Evolutionary conservation across 768 basidiomycete genomes (phyloP), one percentile per base, ranked within the genome.

Genomic region (Tricholoma terreum): DNA sequence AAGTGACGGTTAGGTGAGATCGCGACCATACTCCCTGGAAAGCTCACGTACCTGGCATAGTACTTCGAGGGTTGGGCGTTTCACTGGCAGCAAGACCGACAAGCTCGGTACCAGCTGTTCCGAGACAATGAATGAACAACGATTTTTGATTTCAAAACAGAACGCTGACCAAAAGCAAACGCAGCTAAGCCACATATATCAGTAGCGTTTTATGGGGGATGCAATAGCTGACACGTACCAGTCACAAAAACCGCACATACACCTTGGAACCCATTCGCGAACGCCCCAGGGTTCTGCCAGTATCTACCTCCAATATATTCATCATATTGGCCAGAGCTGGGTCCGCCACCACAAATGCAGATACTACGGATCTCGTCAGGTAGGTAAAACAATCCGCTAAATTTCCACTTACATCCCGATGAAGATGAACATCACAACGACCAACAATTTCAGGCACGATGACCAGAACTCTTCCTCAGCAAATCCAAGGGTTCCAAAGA

Each of bases 381-480:
- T 11, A 7, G 38, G 21, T 31, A 43, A 21, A 38, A 19, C 15
- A 52, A 19, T 36, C 40, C 5, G 21, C 54, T 9, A 21, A 40
- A 51, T 0, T 12, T 17, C 12, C 6, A 69, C 74, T 58, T 63
- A 78, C 77, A 79, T 60, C 45, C 75, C 77, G 21, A 80, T 75
- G 67, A 80, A 71, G 53, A 78, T 67, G 66, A 80, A 78, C 70
- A 80, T 75, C 1, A 78, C 65, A 36, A 77, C 75, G 4, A 77
- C 77, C 49, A 78, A 56, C 21, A 80, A 69, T 66, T 79, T 80
- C n/a, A 80, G 66, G 58, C 73, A 76, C 30, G 78, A 78, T n/a
- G 77, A 75, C 78, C 78, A 80, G 58, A 78, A 80, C 52, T 78
- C 77, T 67, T 78, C 78, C 63, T 80, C 78, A 0, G 78, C 77